phyloP scores from a whole-genome alignment of 441 rosid species.

The Croton laevigatus region DNA sequence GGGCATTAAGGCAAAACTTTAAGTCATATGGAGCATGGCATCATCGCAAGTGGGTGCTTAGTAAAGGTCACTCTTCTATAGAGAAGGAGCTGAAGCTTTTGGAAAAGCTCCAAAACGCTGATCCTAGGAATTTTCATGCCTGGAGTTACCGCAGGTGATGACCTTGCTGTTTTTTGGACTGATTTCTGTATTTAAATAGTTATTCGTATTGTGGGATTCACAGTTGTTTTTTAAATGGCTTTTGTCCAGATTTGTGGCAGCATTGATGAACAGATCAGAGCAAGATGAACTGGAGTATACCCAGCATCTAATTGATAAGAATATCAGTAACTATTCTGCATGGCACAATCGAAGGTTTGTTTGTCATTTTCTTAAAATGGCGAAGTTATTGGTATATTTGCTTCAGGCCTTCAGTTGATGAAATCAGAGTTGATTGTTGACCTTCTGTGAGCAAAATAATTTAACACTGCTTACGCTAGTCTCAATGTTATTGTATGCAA shows the following conservation, averaged over 20 bases:
- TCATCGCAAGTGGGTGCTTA: slow-evolving; percentile 89
- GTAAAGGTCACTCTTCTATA: slow-evolving; percentile 68
- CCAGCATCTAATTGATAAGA: slow-evolving; percentile 48
- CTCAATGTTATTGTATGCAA: no score
- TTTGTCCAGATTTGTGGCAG: slow-evolving; percentile 61
- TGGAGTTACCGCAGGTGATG: slow-evolving; percentile 88
- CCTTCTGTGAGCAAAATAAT: neutral
- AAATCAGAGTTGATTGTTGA: neutral
- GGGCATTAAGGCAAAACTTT: slow-evolving; percentile 65
- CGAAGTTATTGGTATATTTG: neutral
- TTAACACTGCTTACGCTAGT: neutral
- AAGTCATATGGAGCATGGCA: slow-evolving; percentile 94
- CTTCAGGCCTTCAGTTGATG: neutral
- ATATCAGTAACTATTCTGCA: slow-evolving; percentile 92
- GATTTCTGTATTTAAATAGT: neutral
- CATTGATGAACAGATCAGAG: slow-evolving; percentile 59
- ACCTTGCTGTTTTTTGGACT: slow-evolving; percentile 7
- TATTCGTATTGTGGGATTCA: neutral
- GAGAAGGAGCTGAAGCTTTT: slow-evolving; percentile 59
- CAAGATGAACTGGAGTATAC: slow-evolving; percentile 79
- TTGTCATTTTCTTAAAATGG: neutral
- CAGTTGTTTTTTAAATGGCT: slow-evolving; percentile 1
- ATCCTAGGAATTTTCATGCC: slow-evolving; percentile 83
- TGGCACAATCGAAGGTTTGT: slow-evolving; percentile 94
- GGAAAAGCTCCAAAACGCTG: slow-evolving; percentile 58